Percentiles rank a stretch among this genome's conserved stretches.
phyloP scores from a whole-genome alignment of 176 grass and related monocot species.

The Zizania latifolia region DNA sequence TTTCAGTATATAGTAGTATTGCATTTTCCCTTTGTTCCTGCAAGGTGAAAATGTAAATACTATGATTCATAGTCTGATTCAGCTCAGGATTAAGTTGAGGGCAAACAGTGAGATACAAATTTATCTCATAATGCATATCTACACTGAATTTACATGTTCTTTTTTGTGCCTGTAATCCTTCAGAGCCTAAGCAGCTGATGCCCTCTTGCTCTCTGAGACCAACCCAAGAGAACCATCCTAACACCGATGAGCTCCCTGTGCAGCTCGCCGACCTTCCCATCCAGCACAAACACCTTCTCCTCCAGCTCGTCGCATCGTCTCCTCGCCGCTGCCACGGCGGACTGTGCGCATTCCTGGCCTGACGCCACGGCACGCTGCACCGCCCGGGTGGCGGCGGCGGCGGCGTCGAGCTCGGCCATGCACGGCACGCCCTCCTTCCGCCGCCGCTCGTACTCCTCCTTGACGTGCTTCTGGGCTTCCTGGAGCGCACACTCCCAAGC shows the following conservation, averaged over 20 bases:
- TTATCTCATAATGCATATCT: conserved; percentile 15
- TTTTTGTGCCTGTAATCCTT: neutral
- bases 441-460: conserved; percentile 66
- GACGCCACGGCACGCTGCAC: conserved; percentile 18
- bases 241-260: conserved; percentile 46
- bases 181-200: conserved; percentile 25
- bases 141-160: neutral
- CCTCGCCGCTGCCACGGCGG: neutral
- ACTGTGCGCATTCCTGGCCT: neutral
- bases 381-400: conserved; percentile 15
- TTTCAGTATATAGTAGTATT: neutral
- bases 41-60: neutral
- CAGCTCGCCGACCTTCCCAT: conserved; percentile 56
- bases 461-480: conserved; percentile 57
- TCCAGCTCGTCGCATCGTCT: conserved; percentile 61
- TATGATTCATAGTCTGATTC: neutral
- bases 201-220: conserved; percentile 33
- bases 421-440: conserved; percentile 48
- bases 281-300: conserved; percentile 32
- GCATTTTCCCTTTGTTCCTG: neutral
- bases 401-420: conserved; percentile 68
- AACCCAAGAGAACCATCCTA: conserved; percentile 58
- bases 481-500: conserved; percentile 57
- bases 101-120: conserved; percentile 1
- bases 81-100: neutral